A percentile compares a stretch with the other conserved stretches of the same genome.
phyloP scores from a whole-genome alignment of 2,329 filamentous ascomycete species.

The Alternaria sp. region DNA sequence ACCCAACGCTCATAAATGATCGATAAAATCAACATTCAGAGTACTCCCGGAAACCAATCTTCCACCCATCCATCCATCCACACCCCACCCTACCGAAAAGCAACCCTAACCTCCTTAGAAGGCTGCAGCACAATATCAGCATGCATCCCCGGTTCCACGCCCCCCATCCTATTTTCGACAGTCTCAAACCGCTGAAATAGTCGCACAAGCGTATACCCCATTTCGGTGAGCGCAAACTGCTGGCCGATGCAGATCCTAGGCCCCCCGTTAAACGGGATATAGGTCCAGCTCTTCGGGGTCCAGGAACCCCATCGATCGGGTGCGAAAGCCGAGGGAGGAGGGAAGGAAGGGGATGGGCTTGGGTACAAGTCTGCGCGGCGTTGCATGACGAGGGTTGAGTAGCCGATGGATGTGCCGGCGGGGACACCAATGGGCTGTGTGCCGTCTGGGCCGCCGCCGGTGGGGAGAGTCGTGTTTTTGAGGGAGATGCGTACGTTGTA shows the following conservation, averaged over 20 bases:
- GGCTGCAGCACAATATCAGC: slow-evolving; percentile 61
- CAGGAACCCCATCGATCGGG: slow-evolving; percentile 61
- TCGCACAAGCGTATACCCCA: slow-evolving; percentile 59
- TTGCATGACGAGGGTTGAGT: slow-evolving; percentile 60
- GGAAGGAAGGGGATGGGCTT: slow-evolving; percentile 48
- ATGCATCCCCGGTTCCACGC: slow-evolving; percentile 52
- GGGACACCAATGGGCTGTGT: slow-evolving; percentile 56
- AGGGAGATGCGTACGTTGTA: slow-evolving; percentile 60
- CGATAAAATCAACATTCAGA: background rate
- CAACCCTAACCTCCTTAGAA: slow-evolving; percentile 52
- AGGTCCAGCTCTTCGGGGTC: slow-evolving; percentile 61
- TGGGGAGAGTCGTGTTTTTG: slow-evolving; percentile 59
- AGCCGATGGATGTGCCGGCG: slow-evolving; percentile 57
- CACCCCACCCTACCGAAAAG: slow-evolving; percentile 33
- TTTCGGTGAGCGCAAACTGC: slow-evolving; percentile 61
- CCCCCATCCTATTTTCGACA: slow-evolving; percentile 54
- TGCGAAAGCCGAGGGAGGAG: slow-evolving; percentile 54
- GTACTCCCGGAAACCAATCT: background rate
- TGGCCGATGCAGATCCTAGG: slow-evolving; percentile 62
- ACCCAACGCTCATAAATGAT: background rate
- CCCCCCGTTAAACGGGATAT: slow-evolving; percentile 59
- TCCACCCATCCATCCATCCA: background rate
- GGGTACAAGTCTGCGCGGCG: slow-evolving; percentile 61
- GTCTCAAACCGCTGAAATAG: slow-evolving; percentile 56
- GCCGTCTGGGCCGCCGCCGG: slow-evolving; percentile 59